phyloP scores from a whole-genome alignment of 257 asterid genomes.

The Salvia hispanica region DNA sequence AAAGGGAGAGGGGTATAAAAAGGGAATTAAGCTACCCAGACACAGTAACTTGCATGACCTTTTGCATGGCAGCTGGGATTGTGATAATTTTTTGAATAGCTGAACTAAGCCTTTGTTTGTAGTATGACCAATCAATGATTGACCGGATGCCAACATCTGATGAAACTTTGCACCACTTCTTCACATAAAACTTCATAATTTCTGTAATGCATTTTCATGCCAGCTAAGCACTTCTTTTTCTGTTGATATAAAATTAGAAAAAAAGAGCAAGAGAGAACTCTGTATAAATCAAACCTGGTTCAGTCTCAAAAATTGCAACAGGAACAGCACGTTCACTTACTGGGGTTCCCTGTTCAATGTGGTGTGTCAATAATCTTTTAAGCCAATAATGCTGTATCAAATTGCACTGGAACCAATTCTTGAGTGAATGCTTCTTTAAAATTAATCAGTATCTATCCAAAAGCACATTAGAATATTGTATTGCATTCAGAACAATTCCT shows the following conservation, averaged over 20 bases:
- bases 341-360: constrained; percentile 83
- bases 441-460: constrained; percentile 2
- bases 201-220: constrained; percentile 52
- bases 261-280: constrained; percentile 13
- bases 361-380: constrained; percentile 35
- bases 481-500: background rate
- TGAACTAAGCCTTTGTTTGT: constrained; percentile 93
- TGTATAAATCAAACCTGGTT: constrained; percentile 54
- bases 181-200: constrained; percentile 79
- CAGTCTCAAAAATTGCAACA: constrained; percentile 96
- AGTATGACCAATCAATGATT: constrained; percentile 97
- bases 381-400: background rate
- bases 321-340: constrained; percentile 99
- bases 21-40: constrained; percentile 9
- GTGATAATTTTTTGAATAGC: constrained; percentile 92
- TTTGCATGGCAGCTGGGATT: constrained; percentile 99
- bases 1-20: background rate
- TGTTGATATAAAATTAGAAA: constrained; percentile 29
- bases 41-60: constrained; percentile 49
- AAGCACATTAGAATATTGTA: constrained; percentile 6
- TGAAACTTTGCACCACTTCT: constrained; percentile 96
- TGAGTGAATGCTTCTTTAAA: constrained; percentile 17
- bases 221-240: constrained; percentile 34
- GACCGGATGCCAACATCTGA: constrained; percentile 92
- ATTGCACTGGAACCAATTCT: constrained; percentile 14